Conservation (phyloP, 2,329 filamentous ascomycete species). For the Ophiocordyceps camponoti-rufipedis region DNA sequence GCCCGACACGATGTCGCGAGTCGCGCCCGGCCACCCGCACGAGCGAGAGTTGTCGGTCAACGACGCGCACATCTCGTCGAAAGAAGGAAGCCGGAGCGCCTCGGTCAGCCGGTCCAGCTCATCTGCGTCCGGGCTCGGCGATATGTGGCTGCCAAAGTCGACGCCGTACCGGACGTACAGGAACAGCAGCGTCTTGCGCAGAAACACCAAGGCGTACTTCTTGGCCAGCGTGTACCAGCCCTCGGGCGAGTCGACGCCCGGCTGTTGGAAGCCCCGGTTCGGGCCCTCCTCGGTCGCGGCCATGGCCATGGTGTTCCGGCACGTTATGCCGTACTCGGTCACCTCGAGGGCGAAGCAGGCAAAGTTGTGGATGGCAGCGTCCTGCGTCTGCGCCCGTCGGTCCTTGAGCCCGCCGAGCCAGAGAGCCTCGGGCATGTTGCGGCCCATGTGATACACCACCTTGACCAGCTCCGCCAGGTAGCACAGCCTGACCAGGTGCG, state of each 20-base stretch:
- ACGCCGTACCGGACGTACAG: slow-evolving; percentile 79
- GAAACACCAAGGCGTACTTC: slow-evolving; percentile 76
- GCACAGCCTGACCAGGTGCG: slow-evolving; percentile 67
- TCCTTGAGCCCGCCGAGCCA: slow-evolving; percentile 29
- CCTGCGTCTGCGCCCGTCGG: slow-evolving; percentile 20
- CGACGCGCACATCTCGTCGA: slow-evolving; percentile 59
- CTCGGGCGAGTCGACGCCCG: slow-evolving; percentile 31
- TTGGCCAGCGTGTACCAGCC: slow-evolving; percentile 44
- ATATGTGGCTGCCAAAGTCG: slow-evolving; percentile 58
- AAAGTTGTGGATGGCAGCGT: slow-evolving; percentile 33
- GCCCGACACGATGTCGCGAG: slow-evolving; percentile 31
- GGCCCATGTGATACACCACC: slow-evolving; percentile 43
- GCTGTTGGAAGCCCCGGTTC: slow-evolving; percentile 35
- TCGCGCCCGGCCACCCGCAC: slow-evolving; percentile 30
- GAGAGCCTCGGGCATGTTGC: slow-evolving; percentile 29
- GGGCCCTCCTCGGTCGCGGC: slow-evolving; percentile 11
- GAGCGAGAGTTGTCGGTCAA: slow-evolving; percentile 26
- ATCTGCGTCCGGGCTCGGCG: slow-evolving; percentile 43
- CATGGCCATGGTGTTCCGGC: slow-evolving; percentile 13
- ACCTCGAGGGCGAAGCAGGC: slow-evolving; percentile 34
- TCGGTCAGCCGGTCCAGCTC: slow-evolving; percentile 72
- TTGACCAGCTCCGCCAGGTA: slow-evolving; percentile 86
- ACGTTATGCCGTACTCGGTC: slow-evolving; percentile 24
- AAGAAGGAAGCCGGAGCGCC: slow-evolving; percentile 54
- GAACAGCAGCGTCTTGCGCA: slow-evolving; percentile 70